Evolutionary conservation across 345 rosid species (phyloP), one percentile per base, ranked within the genome.

Genomic region (Cardamine occulta): DNA sequence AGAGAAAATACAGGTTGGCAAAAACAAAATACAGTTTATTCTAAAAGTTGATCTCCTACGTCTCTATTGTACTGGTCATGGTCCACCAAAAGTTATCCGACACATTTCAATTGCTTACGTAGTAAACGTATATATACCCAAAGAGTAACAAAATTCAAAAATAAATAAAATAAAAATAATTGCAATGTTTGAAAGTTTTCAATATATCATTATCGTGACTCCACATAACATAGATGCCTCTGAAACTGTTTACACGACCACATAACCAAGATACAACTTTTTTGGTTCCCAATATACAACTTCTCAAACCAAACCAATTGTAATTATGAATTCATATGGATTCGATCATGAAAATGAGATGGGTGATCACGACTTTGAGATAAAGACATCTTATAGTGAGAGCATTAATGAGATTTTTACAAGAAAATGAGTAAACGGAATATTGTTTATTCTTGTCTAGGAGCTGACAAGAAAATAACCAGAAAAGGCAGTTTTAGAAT

Each of bases 401-500:
- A 10, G 64, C 34, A 54, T 53, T 54, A 53, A 62, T 63, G 56
- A 57, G 7, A 49, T 9, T 67, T 67, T 67, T 68, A 62, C 74
- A 44, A 61, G 55, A 75, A 75, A 68, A 76, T 51, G 62, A 49
- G 57, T 78, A 49, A 65, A 72, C 51, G 37, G 73, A 78, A 71
- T 49, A 77, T 23, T 47, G 49, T 65, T 32, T 64, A 72, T 72
- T 72, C 73, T 77, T 48, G 24, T 64, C 37, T 63, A 70, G 59
- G 32, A 76, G 12, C 71, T 77, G 80, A 77, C 80, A 65, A 72
- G 28, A 72, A 72, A 71, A 72, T 48, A 45, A 78, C 68, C 42
- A 65, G 31, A 78, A 78, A 72, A 65, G 49, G 77, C 21, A 78
- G 63, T 78, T 63, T 72, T 78, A 64, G 77, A 78, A 65, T 78